Evolutionary conservation across 306 rosid species (phyloP), one percentile per base, ranked within the genome.

Genomic region (Vigna mungo): DNA sequence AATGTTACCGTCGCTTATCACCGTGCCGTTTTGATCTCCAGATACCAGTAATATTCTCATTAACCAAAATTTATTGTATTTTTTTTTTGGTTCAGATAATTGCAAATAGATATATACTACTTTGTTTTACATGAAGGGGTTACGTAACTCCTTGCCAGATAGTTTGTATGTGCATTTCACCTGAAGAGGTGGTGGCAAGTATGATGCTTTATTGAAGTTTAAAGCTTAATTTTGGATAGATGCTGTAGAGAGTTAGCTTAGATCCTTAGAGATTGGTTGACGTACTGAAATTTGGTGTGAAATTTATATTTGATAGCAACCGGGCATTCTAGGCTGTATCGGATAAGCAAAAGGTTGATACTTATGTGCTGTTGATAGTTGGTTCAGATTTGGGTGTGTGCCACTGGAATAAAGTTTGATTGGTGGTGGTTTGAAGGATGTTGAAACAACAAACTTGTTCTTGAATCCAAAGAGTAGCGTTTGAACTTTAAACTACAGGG

Each of bases 1-100:
- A 94, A 92, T 81, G 92, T 90, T 17, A 94, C 95, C 0, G 91
- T 94, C 13, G 91, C 83, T 17, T 94, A 94, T 82, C 97, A 92
- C 80, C 97, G 98, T 15, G 93, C 97, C 0, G 98, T 94, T 68
- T 83, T 94, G 85, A 95, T 92, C 47, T 75, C 98, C 72, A 89
- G 80, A 83, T 85, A 92, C 79, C 62, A 88, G 98, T 94, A 87
- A 79, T 86, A 2, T 77, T 83, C 16, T 37, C 60, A 2, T 47
- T 61, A 17, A 20, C 11, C 47, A 48, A 61, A 4, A 15, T 36
- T 68, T 59, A 1, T 14, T 21, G 23, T 21, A 21, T 21, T 21
- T 21, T 10, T 41, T 30, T 36, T 60, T 20, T 12, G 27, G 36
- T 62, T 74, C 17, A 47, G 43, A 65, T 41, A 43, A 54, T 54